phyloP scores from a whole-genome alignment of 257 asterid genomes.

The Craterostigma plantagineum region DNA sequence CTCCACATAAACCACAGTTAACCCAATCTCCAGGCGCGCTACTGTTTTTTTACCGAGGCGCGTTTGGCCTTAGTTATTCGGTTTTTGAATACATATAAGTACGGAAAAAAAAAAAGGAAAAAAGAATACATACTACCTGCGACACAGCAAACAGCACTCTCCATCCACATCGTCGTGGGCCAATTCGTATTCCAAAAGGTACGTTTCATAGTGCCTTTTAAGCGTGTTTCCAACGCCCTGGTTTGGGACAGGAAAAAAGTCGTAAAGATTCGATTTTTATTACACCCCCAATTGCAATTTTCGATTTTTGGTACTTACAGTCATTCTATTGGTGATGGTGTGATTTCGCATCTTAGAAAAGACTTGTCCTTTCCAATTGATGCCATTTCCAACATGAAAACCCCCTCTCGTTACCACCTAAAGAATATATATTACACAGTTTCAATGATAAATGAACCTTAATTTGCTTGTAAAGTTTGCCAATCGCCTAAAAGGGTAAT shows the following conservation, averaged over 20 bases:
- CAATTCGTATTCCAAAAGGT: constrained; percentile 89
- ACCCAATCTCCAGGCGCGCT: constrained; percentile 99
- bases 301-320: constrained; percentile 35
- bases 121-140: constrained; percentile 33
- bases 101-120: background rate
- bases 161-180: constrained; percentile 99
- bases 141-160: constrained; percentile 94
- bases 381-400: constrained; percentile 94
- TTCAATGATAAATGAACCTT: too few species aligned
- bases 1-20: constrained; percentile 93
- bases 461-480: too few species aligned
- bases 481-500: too few species aligned
- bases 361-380: constrained; percentile 99
- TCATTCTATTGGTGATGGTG: constrained; percentile 92
- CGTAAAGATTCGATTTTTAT: too few species aligned
- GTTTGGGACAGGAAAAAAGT: too few species aligned
- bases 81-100: too few species aligned
- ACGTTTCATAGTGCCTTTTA: constrained; percentile 91
- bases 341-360: constrained; percentile 98
- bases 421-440: background rate
- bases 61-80: constrained; percentile 1
- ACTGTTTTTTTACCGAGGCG: constrained; percentile 24
- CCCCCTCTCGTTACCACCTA: constrained; percentile 99
- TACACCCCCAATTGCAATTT: background rate
- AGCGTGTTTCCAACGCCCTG: constrained; percentile 99